These are phyloP conservation scores for Closterium sp. DNA, from an alignment of 139 green algal species.

Conservation along the genomic window DNA sequence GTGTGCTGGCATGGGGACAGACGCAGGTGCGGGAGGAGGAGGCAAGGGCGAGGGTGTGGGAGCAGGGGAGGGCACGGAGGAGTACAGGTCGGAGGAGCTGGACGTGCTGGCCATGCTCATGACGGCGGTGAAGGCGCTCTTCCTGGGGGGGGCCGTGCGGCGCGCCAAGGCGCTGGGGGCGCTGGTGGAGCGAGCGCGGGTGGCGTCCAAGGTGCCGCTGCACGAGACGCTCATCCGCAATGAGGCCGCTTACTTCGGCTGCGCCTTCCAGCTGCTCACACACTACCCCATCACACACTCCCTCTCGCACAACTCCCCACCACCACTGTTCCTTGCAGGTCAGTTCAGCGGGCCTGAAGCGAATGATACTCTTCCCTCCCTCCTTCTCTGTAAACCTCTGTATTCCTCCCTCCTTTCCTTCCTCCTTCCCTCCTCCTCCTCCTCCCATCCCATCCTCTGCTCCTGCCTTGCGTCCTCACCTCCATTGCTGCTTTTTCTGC, in stretches of 20 bases:
- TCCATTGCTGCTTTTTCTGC: neutral
- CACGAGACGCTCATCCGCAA: slow-evolving; percentile 79
- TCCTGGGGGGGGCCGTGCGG: slow-evolving; percentile 60
- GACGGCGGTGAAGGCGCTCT: slow-evolving; percentile 68
- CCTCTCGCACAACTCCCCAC: neutral
- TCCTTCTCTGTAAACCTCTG: neutral
- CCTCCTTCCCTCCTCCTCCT: neutral
- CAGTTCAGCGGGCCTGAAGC: too few relatives aligned
- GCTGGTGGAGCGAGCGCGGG: slow-evolving; percentile 35
- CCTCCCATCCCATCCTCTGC: neutral
- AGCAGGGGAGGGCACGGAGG: slow-evolving; percentile 11
- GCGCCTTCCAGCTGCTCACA: slow-evolving; percentile 28
- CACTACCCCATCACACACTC: neutral
- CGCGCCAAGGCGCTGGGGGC: slow-evolving; percentile 12
- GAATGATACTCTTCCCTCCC: neutral
- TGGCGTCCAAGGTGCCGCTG: slow-evolving; percentile 56
- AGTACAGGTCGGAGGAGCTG: slow-evolving; percentile 60
- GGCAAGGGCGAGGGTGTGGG: neutral
- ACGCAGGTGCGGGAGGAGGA: neutral
- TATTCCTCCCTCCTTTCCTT: neutral
- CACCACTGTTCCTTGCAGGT: neutral
- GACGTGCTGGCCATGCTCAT: slow-evolving; percentile 66
- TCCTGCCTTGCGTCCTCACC: neutral
- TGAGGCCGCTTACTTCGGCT: slow-evolving; percentile 78
- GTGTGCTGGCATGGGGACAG: neutral